Base-by-base conservation (phyloP, 768 basidiomycete species). In the Boletus sp. region DNA sequence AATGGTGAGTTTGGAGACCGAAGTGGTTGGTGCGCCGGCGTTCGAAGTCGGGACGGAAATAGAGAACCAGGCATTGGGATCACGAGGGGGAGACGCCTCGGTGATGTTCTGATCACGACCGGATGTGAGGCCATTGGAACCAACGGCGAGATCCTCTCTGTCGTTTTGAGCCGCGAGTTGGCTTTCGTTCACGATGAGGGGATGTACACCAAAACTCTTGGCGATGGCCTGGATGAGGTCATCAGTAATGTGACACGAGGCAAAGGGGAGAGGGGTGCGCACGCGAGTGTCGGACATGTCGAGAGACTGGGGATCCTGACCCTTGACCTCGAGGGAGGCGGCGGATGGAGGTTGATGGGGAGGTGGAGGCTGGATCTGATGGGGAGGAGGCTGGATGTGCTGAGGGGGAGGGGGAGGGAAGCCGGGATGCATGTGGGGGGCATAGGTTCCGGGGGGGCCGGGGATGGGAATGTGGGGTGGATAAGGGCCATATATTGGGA, bases 111-210 rank as follows among this genome's bases (percentile, higher is more conserved):
- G 80, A 63, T 89, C 87, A 17, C 87, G 83, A 37, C 85, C 85
- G 3, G 87, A 87, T 33, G 76, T 74, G 44, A 91, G 80, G 34
- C 85, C 88, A 56, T 74, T 82, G 4, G 86, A 85, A 30, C 87
- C 89, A 25, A 91, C 87, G 3, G 87, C 87, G 5, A 91, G 77
- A 64, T 91, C 89, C 65, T 92, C 90, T 57, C 71, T 82, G 66
- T 87, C 86, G 25, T 69, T 69, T 14, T 72, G 58, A 0, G 79
- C 70, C 49, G 77, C 74, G 43, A 90, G 74, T 54, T 80, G 82
- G 56, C 84, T 75, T 56, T 83, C 83, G 54, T 74, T 80, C 48
- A 90, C 82, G 59, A 92, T 90, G 40, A 79, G 78, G 27, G 83
- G 75, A 47, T 85, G 81, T 29, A 92, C 90, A 45, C 90, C 90